Base-by-base conservation (phyloP, 768 basidiomycete genomes). In the Boletales sp. region DNA sequence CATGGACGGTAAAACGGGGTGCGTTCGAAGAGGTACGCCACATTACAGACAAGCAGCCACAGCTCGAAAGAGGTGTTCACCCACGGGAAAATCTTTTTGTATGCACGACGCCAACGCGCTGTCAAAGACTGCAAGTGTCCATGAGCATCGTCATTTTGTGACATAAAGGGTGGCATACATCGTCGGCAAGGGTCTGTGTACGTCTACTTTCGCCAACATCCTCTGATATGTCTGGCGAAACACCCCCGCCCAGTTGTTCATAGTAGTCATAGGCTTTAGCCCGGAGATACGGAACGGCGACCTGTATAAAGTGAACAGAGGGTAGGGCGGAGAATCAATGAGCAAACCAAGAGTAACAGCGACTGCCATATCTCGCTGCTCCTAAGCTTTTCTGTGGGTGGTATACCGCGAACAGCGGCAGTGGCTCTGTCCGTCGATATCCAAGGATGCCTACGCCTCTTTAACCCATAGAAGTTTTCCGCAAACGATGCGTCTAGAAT, bases 401-500 rank as follows among this genome's bases (percentile, higher is more conserved):
- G 80, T 31, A 84, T 69, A 4, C 83, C 81, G 12, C 81, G 84
- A 10, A 87, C 83, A 36, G 87, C 89, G 25, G 79, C 79, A 38
- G 73, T 70, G 1, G 84, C 79, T 48, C 88, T 77, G 37, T 86
- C 81, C 2, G 81, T 82, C 54, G 85, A 79, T 55, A 90, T 82
- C 58, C 80, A 79, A 4, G 89, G 86, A 49, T 78, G 74, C 34
- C 88, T 72, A 50, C 91, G 75, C 38, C 94, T 73, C 64, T 93
- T 93, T 41, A 99, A 70, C 0, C 91, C 91, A 68, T 98, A 98
- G 65, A 99, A 98, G 60, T 95, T 89, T 68, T 98, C 95, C 5
- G 95, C 78, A 62, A 98, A 94, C 1, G 92, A 93, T 18, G 94
- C 90, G 68, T 86, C 95, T 96, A 59, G 31, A 50, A 47, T 42